Evolutionary conservation across 2,329 filamentous ascomycete genomes (phyloP), one percentile per base, ranked within the genome.

Genomic region (Dothidotthia symphoricarpi): DNA sequence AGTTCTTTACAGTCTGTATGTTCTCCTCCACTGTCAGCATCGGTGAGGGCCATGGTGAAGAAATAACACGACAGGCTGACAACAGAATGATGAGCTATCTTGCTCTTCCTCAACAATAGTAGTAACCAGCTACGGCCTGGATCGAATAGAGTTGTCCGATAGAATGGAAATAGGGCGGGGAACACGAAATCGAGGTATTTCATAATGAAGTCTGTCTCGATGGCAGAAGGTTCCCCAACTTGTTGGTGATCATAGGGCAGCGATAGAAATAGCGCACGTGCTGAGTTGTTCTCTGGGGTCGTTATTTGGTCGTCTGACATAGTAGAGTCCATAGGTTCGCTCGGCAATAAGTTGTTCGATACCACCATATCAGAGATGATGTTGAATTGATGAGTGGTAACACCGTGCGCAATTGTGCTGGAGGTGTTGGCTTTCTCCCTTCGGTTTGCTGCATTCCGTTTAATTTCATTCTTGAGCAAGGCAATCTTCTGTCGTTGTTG

Each of bases 111-210:
- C 25, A 51, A 29, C 16, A 49, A 26, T 5, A 31, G 11, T 16
- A 51, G 32, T n/a, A 53, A 17, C 46, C 46, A 52, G 17, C 43
- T 45, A 2, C 47, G 44, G 11, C 49, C 49, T 17, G 41, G 41
- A 6, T 53, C 49, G 12, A 51, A 42, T 3, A 51, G 4, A 7
- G 28, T 24, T 10, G 44, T 39, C 10, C 35, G 33, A 16, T 51
- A 51, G 28, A 42, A 46, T 13, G 49, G 44, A 24, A 49, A 53
- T 4, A 49, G 28, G 16, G 36, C 24, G 2, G 47, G 49, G 15
- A 49, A 48, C 6, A 48, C 37, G 13, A 35, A 39, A 30, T 53
- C 47, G 13, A 53, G 30, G 24, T 48, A 51, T 24, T 51, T 49
- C 34, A 45, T 45, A 19, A 53, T 31, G 24, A 51, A 49, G 17